A percentile compares a stretch with the other conserved stretches of the same genome.
These are phyloP conservation scores for Colletotrichum tabaci DNA, from an alignment of 2,329 filamentous ascomycete species.

Conservation along the genomic window DNA sequence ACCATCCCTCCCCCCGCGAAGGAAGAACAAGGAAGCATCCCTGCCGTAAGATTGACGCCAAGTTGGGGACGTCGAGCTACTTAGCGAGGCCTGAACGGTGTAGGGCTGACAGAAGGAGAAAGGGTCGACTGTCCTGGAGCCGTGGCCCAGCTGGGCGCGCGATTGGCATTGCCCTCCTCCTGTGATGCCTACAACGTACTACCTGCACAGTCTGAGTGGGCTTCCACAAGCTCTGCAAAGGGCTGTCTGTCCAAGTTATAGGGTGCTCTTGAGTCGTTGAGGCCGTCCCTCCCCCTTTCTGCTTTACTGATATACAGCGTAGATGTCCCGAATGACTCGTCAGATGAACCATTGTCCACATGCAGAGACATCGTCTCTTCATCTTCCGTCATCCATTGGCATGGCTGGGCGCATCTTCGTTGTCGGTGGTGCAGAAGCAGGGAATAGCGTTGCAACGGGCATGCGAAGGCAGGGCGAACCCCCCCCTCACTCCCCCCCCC, in stretches of 20 bases:
- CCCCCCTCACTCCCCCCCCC: not conserved
- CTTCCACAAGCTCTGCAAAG: not conserved
- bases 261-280: not conserved
- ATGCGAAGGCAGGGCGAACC: slow-evolving; percentile 15
- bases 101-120: slow-evolving; percentile 29
- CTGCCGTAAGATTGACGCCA: slow-evolving; percentile 21
- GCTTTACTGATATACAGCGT: not conserved
- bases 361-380: not conserved
- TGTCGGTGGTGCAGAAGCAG: not conserved
- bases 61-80: slow-evolving; percentile 34
- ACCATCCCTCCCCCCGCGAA: slow-evolving; percentile 4
- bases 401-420: not conserved
- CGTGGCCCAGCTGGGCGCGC: too few relatives aligned
- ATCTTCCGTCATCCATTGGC: not conserved
- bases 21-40: slow-evolving; percentile 18
- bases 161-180: too few relatives aligned
- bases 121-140: not conserved
- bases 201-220: not conserved
- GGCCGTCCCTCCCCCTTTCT: not conserved
- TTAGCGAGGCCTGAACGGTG: slow-evolving; percentile 35
- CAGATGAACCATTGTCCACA: not conserved
- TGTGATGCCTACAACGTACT: too few relatives aligned
- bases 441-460: not conserved
- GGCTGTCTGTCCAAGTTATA: not conserved
- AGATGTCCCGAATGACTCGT: slow-evolving; percentile 23